These are phyloP conservation scores for Zea luxurians DNA, from an alignment of 176 grass and related monocot genomes.

Conservation along the genomic window DNA sequence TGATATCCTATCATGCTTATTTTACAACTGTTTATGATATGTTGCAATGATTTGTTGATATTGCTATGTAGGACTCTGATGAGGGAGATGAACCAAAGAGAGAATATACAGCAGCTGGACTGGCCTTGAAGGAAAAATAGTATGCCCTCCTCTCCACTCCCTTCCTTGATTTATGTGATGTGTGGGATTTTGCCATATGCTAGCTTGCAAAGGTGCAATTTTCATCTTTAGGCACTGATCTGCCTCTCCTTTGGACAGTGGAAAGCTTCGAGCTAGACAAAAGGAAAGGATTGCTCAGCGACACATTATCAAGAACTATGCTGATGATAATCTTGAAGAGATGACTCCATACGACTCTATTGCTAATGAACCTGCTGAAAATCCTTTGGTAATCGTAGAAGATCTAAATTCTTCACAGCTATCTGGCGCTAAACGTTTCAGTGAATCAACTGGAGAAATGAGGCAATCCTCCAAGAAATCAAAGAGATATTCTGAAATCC, in stretches of 20 bases:
- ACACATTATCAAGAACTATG: conserved; percentile 44
- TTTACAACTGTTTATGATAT: conserved; percentile 27
- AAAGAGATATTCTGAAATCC: conserved; percentile 59
- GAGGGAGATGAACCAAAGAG: conserved; percentile 68
- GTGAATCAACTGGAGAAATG: conserved; percentile 51
- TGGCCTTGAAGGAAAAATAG: conserved; percentile 96
- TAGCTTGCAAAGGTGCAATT: conserved; percentile 36
- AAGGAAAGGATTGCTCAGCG: conserved; percentile 86
- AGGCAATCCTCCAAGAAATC: conserved; percentile 54
- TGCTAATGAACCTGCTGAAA: conserved; percentile 43
- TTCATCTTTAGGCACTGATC: conserved; percentile 37
- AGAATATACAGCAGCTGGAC: conserved; percentile 85
- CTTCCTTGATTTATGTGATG: background rate
- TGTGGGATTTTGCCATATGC: background rate
- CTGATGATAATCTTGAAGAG: conserved; percentile 43
- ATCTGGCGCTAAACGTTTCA: conserved; percentile 49
- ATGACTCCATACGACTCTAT: conserved; percentile 46
- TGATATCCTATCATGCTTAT: conserved; percentile 22
- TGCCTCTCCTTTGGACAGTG: conserved; percentile 59
- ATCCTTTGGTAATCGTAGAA: conserved; percentile 49
- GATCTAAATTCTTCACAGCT: conserved; percentile 40
- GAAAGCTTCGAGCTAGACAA: conserved; percentile 84
- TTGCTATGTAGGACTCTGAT: conserved; percentile 74
- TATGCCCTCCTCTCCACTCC: conserved; percentile 48
- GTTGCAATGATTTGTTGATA: conserved; percentile 40